These are phyloP conservation scores for Mycosphaerelloides madeirae DNA, from an alignment of 2,329 filamentous ascomycete species.

Conservation along the genomic window DNA sequence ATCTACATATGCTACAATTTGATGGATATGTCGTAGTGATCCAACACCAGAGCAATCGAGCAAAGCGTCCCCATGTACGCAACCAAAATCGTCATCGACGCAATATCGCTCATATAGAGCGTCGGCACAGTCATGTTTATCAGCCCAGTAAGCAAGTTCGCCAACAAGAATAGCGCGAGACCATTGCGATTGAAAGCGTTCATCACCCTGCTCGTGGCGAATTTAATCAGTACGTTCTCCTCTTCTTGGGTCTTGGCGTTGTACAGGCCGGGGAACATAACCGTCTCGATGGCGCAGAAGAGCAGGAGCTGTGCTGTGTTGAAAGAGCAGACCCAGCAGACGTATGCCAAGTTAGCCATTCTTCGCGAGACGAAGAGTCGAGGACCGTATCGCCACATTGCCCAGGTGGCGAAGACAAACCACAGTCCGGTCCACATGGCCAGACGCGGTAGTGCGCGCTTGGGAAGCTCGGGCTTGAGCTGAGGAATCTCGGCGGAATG, in stretches of 20 bases:
- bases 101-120: constrained; percentile 60
- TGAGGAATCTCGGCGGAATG: constrained; percentile 17
- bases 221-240: constrained; percentile 60
- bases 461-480: constrained; percentile 25
- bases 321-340: constrained; percentile 88
- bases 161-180: constrained; percentile 74
- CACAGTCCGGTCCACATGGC: constrained; percentile 62
- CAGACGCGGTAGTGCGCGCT: constrained; percentile 46
- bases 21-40: constrained; percentile 63
- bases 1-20: constrained; percentile 52
- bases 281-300: constrained; percentile 71
- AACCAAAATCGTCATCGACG: constrained; percentile 69
- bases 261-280: constrained; percentile 71
- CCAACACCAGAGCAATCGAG: constrained; percentile 61
- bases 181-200: constrained; percentile 85
- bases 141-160: constrained; percentile 82
- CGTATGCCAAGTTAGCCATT: constrained; percentile 87
- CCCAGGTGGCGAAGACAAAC: constrained; percentile 66
- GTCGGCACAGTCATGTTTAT: constrained; percentile 87
- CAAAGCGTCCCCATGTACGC: constrained; percentile 67
- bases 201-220: constrained; percentile 76
- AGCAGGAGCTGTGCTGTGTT: constrained; percentile 77
- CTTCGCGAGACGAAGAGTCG: constrained; percentile 77
- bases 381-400: constrained; percentile 64
- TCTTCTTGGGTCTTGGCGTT: constrained; percentile 49